A percentile compares a stretch with the other conserved stretches of the same genome.
Evolutionary conservation across 345 rosid genomes (phyloP).

Genomic region (Gynandropsis gynandra): DNA sequence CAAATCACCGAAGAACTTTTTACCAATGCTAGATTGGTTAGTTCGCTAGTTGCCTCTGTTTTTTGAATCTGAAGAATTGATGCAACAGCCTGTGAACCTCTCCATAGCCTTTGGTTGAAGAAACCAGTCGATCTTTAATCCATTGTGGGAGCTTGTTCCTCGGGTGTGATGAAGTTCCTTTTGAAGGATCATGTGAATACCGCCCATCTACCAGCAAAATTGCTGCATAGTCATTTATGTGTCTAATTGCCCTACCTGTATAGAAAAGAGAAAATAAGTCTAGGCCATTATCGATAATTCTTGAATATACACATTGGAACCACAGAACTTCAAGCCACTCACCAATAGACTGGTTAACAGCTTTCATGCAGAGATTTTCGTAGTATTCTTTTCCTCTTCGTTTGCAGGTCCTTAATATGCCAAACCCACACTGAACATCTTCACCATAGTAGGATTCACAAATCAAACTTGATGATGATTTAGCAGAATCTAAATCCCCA

Average conservation of each 20-base stretch:
- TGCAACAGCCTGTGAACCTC: slow-evolving; percentile 73
- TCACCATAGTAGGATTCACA: slow-evolving; percentile 42
- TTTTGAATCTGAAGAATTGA: slow-evolving; percentile 70
- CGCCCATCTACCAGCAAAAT: slow-evolving; percentile 75
- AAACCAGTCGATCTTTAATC: slow-evolving; percentile 61
- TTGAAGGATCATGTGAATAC: slow-evolving; percentile 49
- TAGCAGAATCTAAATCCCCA: slow-evolving; percentile 40
- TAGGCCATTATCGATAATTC: slow-evolving; percentile 5
- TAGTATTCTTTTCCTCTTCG: slow-evolving; percentile 82
- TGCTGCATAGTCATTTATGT: slow-evolving; percentile 77
- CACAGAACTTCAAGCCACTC: too few relatives aligned
- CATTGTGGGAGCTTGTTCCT: slow-evolving; percentile 72
- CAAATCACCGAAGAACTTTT: too few relatives aligned
- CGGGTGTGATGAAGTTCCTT: slow-evolving; percentile 47
- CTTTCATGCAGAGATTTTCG: slow-evolving; percentile 96
- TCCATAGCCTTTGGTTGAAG: slow-evolving; percentile 62
- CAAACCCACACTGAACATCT: slow-evolving; percentile 56
- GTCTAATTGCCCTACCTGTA: slow-evolving; percentile 85
- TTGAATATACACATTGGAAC: background rate
- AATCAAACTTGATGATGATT: slow-evolving; percentile 23
- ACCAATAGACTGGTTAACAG: slow-evolving; percentile 95
- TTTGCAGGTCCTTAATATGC: slow-evolving; percentile 63
- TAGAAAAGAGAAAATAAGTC: slow-evolving; percentile 10
- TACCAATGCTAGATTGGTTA: background rate
- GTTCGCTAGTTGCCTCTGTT: slow-evolving; percentile 17